Base-by-base conservation (phyloP, 2,329 filamentous ascomycete species). In the Calonectria pteridis region DNA sequence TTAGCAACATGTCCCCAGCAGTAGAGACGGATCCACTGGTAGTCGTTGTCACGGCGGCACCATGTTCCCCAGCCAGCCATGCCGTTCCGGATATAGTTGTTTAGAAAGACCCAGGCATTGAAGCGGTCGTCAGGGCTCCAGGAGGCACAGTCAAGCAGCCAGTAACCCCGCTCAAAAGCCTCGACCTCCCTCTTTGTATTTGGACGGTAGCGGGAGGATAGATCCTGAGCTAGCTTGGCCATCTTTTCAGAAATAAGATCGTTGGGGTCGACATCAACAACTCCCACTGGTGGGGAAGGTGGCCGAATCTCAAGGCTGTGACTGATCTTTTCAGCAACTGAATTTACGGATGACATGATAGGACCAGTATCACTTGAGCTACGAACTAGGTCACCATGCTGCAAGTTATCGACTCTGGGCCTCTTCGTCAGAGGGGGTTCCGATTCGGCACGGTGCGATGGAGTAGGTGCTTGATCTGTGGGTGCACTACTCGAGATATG, bases 1-100 rank as follows among this genome's bases (percentile, higher is more conserved):
- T 91, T 89, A 0, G 91, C 91, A 0, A 95, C 86, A 75, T 93
- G 90, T 0, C 94, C 95, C 93, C 94, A 98, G 80, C 94, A 94
- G 81, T 94, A 97, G 1, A 96, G 83, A 40, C 91, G 89, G 2
- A 97, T 83, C 77, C 85, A 88, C 5, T 78, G 81, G 14, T 81
- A 83, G 49, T 83, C 84, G 7, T 77, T 82, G 29, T 79, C 78
- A 62, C 91, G 85, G 18, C 81, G 83, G 76, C 90, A 92, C 85
- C 90, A 91, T 1, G 93, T 88, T 4, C 92, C 92, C 93, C 93
- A 95, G 4, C 93, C 93, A 0, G 90, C 89, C 28, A 87, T 84
- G 0, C 92, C 91, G 31, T 86, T 86, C 7, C 85, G 85, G 40
- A 97, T 85, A 63, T 91, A 90, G 20, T 92, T 88, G 7, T 86